Percentiles rank a stretch among this genome's conserved stretches.
phyloP scores from a whole-genome alignment of 164 flowering plant genomes.

The Magnolia changhungtana region DNA sequence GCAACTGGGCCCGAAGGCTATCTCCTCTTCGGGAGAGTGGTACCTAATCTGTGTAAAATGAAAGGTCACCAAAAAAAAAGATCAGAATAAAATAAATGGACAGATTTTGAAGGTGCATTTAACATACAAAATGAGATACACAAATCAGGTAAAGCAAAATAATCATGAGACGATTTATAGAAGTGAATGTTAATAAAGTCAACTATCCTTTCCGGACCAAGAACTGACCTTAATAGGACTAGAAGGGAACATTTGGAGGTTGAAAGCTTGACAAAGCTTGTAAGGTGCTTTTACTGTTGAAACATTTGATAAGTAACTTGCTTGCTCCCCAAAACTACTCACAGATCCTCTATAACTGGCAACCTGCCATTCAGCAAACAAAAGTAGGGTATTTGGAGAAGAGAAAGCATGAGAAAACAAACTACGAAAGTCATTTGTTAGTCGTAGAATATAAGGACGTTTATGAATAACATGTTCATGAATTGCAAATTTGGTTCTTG shows the following conservation, averaged over 20 bases:
- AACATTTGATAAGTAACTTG: conserved; percentile 59
- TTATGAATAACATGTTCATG: background rate
- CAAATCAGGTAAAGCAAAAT: background rate
- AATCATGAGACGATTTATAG: background rate
- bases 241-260: conserved; percentile 51
- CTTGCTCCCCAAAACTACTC: conserved; percentile 94
- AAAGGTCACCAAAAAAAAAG: background rate
- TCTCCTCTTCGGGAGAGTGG: conserved; percentile 92
- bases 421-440: background rate
- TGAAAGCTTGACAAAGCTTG: conserved; percentile 70
- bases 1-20: conserved; percentile 65
- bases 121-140: background rate
- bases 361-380: conserved; percentile 50
- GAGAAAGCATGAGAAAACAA: background rate
- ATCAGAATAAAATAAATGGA: background rate
- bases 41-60: conserved; percentile 50
- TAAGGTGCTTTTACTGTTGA: conserved; percentile 56
- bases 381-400: background rate
- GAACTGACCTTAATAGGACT: conserved; percentile 68
- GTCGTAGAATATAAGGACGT: background rate
- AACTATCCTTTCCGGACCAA: background rate
- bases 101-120: background rate
- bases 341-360: conserved; percentile 82
- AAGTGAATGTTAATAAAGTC: background rate
- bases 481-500: background rate